Evolutionary conservation across 2,329 filamentous ascomycete species (phyloP), one percentile per base, ranked within the genome.

Genomic region (Zopfia rhizophila): DNA sequence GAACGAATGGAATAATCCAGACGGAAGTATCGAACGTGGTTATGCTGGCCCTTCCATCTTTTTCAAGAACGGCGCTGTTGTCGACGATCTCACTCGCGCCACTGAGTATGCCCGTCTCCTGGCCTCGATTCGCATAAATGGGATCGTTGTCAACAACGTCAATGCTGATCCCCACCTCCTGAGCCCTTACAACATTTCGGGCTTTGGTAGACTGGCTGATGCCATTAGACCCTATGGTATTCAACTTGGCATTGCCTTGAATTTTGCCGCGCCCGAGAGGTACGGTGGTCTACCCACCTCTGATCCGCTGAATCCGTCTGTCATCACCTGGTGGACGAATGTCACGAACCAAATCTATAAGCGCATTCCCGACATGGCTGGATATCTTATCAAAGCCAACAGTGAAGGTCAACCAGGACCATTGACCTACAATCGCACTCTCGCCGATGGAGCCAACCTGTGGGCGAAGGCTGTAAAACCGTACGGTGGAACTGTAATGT

Each of bases 381-480:
- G 87, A 0, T 89, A 86, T 55, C 75, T 89, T 3, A 79, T 89
- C 52, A 90, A 90, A 64, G 87, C 86, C 7, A 86, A 87, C 63
- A 88, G 85, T 0, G 87, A 90, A 68, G 87, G 86, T 2, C 85
- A 90, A 60, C 86, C 87, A 0, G 87, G 87, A 0, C 87, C 87
- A 0, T 57, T 86, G 17, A 86, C 82, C 0, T 90, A 90, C 70
- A 87, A 87, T 58, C 82, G 87, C 8, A 89, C 86, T 0, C 75
- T 90, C 0, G 78, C 86, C 2, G 77, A 89, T 19, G 86, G 84
- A 2, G 86, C 85, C 4, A 89, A 89, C 56, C 70, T 90, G 44
- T 89, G 90, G 55, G 86, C 86, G 69, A 97, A 84, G 57, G 90
- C 90, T 56, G 90, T 88, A 74, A 96, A 95, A 44, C 90, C 91